Percentiles rank a stretch among this genome's conserved stretches.
These are phyloP conservation scores for Carex scoparia DNA, from an alignment of 176 grass and related monocot species.

Conservation along the genomic window DNA sequence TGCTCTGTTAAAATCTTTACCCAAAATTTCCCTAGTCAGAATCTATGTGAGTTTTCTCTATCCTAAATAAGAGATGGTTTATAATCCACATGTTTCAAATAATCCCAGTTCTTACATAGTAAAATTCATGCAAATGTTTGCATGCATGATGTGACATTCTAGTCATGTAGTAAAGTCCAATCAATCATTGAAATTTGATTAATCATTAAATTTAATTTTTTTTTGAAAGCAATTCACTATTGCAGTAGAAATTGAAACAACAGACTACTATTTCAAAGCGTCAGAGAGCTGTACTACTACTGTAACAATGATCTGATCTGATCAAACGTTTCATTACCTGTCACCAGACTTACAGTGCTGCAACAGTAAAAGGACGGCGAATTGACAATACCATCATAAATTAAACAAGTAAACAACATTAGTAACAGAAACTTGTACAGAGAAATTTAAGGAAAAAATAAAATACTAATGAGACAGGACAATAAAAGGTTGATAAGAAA, in stretches of 20 bases:
- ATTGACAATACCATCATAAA: neutral
- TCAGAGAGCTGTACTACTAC: neutral
- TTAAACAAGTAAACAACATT: neutral
- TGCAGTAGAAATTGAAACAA: neutral
- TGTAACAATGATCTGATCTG: conserved; percentile 11
- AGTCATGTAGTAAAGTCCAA: neutral
- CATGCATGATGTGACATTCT: neutral
- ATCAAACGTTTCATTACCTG: neutral
- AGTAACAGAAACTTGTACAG: neutral
- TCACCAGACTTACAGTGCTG: neutral
- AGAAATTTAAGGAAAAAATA: neutral
- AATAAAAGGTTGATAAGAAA: neutral
- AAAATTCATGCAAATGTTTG: neutral
- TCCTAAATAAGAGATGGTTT: too few relatives aligned
- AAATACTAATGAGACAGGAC: neutral
- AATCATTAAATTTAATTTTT: neutral
- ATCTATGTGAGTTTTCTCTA: too few relatives aligned
- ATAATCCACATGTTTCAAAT: too few relatives aligned
- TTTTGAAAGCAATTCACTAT: neutral
- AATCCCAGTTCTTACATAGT: neutral
- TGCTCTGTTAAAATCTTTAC: too few relatives aligned
- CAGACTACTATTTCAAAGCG: neutral
- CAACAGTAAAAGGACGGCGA: neutral
- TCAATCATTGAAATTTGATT: neutral
- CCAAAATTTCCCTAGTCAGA: too few relatives aligned